Evolutionary conservation across 83 land plant species (phyloP).

Genomic region (Isoetes engelmannii): DNA sequence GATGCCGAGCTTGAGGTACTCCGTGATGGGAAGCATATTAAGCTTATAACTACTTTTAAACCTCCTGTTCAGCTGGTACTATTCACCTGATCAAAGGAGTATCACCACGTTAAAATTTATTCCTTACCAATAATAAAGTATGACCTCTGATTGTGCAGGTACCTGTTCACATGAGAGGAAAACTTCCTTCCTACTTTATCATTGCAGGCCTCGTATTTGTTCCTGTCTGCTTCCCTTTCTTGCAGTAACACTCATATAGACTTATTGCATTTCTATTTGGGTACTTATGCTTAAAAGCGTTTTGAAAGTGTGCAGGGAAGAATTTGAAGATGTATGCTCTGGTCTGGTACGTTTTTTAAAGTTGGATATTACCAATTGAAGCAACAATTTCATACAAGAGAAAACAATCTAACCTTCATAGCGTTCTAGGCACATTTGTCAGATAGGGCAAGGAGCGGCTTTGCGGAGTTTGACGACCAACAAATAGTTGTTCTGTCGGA

Average conservation of each 20-base stretch:
- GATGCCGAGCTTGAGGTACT: slow-evolving; percentile 64
- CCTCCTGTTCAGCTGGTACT: slow-evolving; percentile 78
- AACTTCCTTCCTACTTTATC: slow-evolving; percentile 78
- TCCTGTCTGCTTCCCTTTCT: slow-evolving; percentile 72
- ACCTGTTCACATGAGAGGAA: slow-evolving; percentile 78
- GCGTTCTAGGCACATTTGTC: slow-evolving; percentile 16
- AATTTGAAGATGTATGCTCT: no score
- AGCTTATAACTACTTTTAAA: slow-evolving; percentile 51
- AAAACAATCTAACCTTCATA: no score
- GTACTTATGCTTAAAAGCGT: no score
- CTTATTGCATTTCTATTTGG: not conserved
- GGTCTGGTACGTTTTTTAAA: no score
- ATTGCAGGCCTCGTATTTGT: slow-evolving; percentile 91
- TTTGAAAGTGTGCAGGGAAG: no score
- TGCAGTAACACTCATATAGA: slow-evolving; percentile 44
- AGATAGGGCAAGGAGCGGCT: slow-evolving; percentile 77
- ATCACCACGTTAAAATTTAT: not conserved
- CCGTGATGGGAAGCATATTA: slow-evolving; percentile 48
- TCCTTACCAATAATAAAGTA: not conserved
- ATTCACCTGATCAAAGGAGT: no score
- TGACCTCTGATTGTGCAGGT: slow-evolving; percentile 38
- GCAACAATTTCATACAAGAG: no score
- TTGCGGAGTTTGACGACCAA: slow-evolving; percentile 82
- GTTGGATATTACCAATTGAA: no score
- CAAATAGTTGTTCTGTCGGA: slow-evolving; percentile 80